Evolutionary conservation across 495 filamentous ascomycete genomes (phyloP), one percentile per base, ranked within the genome.

Genomic region (Penicillium egyptiacum): DNA sequence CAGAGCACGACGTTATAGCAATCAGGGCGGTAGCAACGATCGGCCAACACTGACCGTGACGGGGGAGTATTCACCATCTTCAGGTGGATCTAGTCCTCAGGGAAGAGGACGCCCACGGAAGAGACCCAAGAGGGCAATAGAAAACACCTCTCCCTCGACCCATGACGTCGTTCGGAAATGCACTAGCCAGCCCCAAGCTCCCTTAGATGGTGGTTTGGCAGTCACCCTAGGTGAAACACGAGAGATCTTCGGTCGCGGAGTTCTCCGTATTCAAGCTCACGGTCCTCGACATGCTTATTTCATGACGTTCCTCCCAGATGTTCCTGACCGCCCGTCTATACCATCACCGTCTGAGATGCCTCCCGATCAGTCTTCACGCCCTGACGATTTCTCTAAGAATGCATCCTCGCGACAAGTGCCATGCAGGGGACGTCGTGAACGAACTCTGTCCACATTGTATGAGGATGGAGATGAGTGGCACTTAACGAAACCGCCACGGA

Each of bases 181-280:
- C 54, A 8, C 26, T 28, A 20, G 22, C 11, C 45, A 50, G 25
- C 31, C 37, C 39, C 33, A 35, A 57, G 41, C n/a, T 6, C 30
- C 33, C 11, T 57, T 17, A 37, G 39, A 12, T 1, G 41, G 20
- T 25, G 45, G 41, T 44, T 39, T 57, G 11, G 37, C 26, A 5
- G 37, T 46, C 19, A 23, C 44, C 2, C 10, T 35, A n/a, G 50
- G 16, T 58, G 7, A 58, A 58, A 33, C 42, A 35, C 26, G 55
- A 58, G 50, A 62, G 55, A 55, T 62, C 16, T 62, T 58, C 30
- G 50, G 51, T 10, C 55, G 59, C 31, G 55, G 55, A 44, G 30
- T 62, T 48, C 55, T 62, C 25, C 50, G 48, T 56, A 58, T 62
- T 19, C 20, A 62, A 41, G 22, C 37, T 45, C 45, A 55, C 17